Evolutionary conservation across 179 eudicot species (phyloP).

Genomic region (Actinidia polygama): DNA sequence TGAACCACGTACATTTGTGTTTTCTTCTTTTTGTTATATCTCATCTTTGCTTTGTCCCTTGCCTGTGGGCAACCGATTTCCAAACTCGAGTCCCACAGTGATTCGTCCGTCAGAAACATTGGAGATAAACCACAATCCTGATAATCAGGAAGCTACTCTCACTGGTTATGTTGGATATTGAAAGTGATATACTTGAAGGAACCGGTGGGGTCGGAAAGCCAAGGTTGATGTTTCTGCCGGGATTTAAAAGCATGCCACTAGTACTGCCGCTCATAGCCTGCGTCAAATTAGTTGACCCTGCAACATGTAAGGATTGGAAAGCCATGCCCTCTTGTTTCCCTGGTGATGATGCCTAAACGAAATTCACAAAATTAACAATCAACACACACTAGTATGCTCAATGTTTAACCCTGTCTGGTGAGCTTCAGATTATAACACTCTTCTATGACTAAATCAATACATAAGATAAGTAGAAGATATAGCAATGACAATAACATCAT

Average conservation of each 20-base stretch:
- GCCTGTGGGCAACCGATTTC: constrained; percentile 50
- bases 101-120: constrained; percentile 38
- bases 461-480: not conserved
- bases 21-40: constrained; percentile 66
- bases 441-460: not conserved
- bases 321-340: constrained; percentile 32
- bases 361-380: not conserved
- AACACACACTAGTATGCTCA: not conserved
- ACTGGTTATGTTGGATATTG: constrained; percentile 47
- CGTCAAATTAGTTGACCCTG: constrained; percentile 33
- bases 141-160: constrained; percentile 56
- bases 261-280: constrained; percentile 35
- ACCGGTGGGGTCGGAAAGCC: constrained; percentile 33
- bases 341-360: constrained; percentile 43
- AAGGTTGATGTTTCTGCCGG: constrained; percentile 33
- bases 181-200: constrained; percentile 38
- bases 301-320: constrained; percentile 30
- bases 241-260: constrained; percentile 37
- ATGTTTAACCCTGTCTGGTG: not conserved
- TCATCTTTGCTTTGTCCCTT: constrained; percentile 67
- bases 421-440: not conserved
- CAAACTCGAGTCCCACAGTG: constrained; percentile 51
- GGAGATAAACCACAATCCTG: constrained; percentile 62
- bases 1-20: constrained; percentile 43
- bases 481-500: not conserved